These are phyloP conservation scores for Hymenoscyphus linearis DNA, from an alignment of 2,329 filamentous ascomycete genomes.

Conservation along the genomic window DNA sequence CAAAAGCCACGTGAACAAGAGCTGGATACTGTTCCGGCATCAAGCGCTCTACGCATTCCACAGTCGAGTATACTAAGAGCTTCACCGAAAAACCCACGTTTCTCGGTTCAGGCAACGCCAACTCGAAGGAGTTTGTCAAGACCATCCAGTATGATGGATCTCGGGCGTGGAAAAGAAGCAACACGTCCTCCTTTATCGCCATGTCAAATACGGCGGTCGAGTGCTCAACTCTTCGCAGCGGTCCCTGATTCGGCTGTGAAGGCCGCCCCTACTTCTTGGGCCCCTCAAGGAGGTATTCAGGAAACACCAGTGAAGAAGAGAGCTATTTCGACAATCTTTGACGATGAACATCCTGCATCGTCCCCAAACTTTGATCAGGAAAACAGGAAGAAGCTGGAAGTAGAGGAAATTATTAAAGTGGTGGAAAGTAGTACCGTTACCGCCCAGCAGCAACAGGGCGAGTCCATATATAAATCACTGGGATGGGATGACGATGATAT, in stretches of 20 bases:
- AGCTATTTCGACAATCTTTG: conserved; percentile 3
- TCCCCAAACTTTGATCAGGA: conserved; percentile 19
- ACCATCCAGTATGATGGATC: background rate
- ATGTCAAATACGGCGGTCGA: conserved; percentile 24
- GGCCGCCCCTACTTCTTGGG: background rate
- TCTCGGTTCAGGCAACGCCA: conserved; percentile 30
- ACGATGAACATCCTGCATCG: conserved; percentile 18
- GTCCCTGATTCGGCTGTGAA: conserved; percentile 24
- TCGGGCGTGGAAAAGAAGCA: background rate
- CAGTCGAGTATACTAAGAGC: conserved; percentile 20
- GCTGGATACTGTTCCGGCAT: conserved; percentile 19
- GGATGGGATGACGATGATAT: conserved; percentile 36
- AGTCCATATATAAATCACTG: conserved; percentile 33
- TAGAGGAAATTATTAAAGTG: background rate
- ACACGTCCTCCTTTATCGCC: conserved; percentile 24
- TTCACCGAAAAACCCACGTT: conserved; percentile 16
- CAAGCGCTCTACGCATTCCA: conserved; percentile 26
- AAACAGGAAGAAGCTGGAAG: conserved; percentile 9
- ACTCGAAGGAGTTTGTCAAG: conserved; percentile 14
- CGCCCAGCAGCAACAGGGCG: conserved; percentile 13
- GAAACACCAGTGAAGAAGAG: conserved; percentile 23
- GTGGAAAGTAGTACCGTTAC: background rate
- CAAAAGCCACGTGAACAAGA: conserved; percentile 13
- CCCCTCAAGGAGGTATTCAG: conserved; percentile 14
- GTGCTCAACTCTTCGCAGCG: conserved; percentile 22